phyloP scores from a whole-genome alignment of 768 basidiomycete species.

The Tephrocybe sp. region DNA sequence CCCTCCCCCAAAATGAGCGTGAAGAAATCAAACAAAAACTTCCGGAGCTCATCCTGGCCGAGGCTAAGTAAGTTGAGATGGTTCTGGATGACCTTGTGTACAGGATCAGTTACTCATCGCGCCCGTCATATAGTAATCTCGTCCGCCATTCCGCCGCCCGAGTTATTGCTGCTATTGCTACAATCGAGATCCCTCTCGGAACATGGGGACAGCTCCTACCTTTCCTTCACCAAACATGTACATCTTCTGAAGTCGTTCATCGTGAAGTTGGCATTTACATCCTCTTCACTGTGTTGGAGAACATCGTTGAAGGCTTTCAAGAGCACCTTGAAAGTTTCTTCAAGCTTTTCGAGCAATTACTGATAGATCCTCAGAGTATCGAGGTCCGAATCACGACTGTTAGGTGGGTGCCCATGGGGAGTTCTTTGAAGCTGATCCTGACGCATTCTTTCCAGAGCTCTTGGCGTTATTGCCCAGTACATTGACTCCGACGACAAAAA shows the following conservation, averaged over 20 bases:
- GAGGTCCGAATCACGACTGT: constrained; percentile 92
- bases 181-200: constrained; percentile 77
- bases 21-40: constrained; percentile 84
- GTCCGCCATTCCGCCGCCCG: constrained; percentile 93
- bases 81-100: constrained; percentile 10
- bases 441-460: constrained; percentile 48
- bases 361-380: constrained; percentile 81
- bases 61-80: constrained; percentile 62
- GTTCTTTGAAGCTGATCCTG: background rate
- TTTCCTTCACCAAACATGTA: constrained; percentile 79
- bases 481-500: constrained; percentile 85
- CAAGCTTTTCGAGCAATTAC: constrained; percentile 69
- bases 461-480: constrained; percentile 92
- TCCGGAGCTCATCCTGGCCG: constrained; percentile 73
- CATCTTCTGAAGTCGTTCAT: constrained; percentile 64
- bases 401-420: constrained; percentile 41
- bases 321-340: constrained; percentile 74
- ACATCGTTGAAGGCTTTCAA: constrained; percentile 87
- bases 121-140: constrained; percentile 57
- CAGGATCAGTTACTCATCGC: constrained; percentile 14
- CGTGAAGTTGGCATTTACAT: constrained; percentile 94
- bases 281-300: constrained; percentile 88
- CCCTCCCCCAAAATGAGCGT: constrained; percentile 64
- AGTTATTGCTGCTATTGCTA: constrained; percentile 89
- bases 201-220: constrained; percentile 88